These are phyloP conservation scores for Diplogelasinospora grovesii DNA, from an alignment of 495 filamentous ascomycete species.

Conservation along the genomic window DNA sequence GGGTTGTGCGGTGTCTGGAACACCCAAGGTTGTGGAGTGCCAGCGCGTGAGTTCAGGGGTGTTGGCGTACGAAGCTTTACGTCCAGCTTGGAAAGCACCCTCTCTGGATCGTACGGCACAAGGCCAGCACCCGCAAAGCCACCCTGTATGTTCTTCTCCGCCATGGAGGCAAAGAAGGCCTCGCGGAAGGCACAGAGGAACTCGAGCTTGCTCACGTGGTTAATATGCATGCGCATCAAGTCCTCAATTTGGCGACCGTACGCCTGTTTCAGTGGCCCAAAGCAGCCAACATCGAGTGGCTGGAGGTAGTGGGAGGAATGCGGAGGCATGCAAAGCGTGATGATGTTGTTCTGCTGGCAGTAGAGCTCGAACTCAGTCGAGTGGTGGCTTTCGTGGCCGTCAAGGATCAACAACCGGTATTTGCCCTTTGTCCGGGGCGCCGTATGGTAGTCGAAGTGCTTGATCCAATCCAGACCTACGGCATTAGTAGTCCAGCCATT, in stretches of 20 bases:
- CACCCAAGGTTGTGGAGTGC: slow-evolving; percentile 4
- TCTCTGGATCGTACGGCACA: slow-evolving; percentile 7
- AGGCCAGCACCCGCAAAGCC: slow-evolving; percentile 5
- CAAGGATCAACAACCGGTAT: slow-evolving; percentile 26
- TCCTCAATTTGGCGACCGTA: slow-evolving; percentile 1
- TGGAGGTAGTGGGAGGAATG: slow-evolving; percentile 3
- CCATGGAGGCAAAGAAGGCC: not conserved
- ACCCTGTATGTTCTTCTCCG: slow-evolving; percentile 6
- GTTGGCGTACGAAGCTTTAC: not conserved
- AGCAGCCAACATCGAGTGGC: slow-evolving; percentile 4
- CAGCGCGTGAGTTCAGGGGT: not conserved
- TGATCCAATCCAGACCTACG: slow-evolving; percentile 13
- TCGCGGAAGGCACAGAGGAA: not conserved
- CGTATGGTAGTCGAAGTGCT: slow-evolving; percentile 16
- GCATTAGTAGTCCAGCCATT: slow-evolving; percentile 32
- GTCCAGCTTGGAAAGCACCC: slow-evolving; percentile 9
- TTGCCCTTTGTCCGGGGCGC: slow-evolving; percentile 10
- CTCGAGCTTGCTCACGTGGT: not conserved
- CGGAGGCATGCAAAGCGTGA: slow-evolving; percentile 22
- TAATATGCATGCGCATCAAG: not conserved
- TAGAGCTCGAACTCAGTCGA: slow-evolving; percentile 20
- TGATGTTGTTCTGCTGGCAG: slow-evolving; percentile 21
- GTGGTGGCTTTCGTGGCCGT: slow-evolving; percentile 26
- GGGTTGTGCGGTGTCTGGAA: slow-evolving; percentile 11
- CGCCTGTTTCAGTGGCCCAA: not conserved